phyloP scores from a whole-genome alignment of 352 stramenopile genomes.

The Globisporangium paddicum region DNA sequence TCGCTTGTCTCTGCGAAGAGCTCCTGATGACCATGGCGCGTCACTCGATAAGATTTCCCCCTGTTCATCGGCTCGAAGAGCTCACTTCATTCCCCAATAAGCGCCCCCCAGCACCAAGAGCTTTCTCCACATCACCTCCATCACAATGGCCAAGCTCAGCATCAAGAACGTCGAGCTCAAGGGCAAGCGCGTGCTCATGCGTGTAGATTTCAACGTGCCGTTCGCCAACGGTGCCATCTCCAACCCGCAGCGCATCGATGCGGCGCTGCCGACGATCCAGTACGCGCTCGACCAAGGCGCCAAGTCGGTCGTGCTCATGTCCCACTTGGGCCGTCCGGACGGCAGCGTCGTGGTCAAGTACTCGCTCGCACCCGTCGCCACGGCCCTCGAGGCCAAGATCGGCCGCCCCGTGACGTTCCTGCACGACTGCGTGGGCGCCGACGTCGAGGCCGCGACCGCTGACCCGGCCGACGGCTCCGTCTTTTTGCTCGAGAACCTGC shows the following conservation, averaged over 20 bases:
- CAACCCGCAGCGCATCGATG: conserved; percentile 99
- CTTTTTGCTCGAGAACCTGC: conserved; percentile 98
- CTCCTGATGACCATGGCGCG: conserved; percentile 4
- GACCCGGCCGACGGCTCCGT: conserved; percentile 77
- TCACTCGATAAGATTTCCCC: conserved; percentile 6
- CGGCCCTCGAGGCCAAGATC: conserved; percentile 90
- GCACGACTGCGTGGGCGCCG: conserved; percentile 94
- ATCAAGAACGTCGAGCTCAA: conserved; percentile 94
- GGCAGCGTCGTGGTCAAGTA: conserved; percentile 93
- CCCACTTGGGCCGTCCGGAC: conserved; percentile 98
- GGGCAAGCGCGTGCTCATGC: conserved; percentile 98
- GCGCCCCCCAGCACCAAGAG: conserved; percentile 16
- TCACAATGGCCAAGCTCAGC: conserved; percentile 79
- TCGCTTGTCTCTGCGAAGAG: conserved; percentile 1
- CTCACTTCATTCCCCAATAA: conserved; percentile 36
- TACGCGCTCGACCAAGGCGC: conserved; percentile 97
- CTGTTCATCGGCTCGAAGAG: conserved; percentile 13
- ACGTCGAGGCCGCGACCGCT: conserved; percentile 77
- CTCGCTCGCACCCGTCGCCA: conserved; percentile 93
- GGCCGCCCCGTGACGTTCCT: conserved; percentile 91
- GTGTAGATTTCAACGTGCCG: conserved; percentile 99
- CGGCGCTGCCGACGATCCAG: conserved; percentile 94
- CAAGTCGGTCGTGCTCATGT: conserved; percentile 97
- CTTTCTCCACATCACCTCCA: neutral
- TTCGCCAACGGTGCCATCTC: conserved; percentile 94